phyloP scores from a whole-genome alignment of 2,329 filamentous ascomycete species.

The Fusarium zealandicum region DNA sequence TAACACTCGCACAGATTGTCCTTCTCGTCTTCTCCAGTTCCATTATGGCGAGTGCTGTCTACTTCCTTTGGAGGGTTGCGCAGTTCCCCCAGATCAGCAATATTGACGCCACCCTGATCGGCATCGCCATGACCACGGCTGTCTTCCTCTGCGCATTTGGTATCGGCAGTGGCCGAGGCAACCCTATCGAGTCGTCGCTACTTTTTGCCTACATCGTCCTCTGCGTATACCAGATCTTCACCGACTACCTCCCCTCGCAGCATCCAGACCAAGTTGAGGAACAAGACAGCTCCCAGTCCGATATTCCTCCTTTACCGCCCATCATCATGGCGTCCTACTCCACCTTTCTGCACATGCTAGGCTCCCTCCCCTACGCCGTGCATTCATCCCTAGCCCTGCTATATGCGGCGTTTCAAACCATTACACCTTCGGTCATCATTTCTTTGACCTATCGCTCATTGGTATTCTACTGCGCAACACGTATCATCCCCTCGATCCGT shows the following conservation, averaged over 20 bases:
- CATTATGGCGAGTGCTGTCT: conserved; percentile 90
- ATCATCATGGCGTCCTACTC: conserved; percentile 99
- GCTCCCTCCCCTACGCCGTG: conserved; percentile 81
- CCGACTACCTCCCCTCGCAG: conserved; percentile 91
- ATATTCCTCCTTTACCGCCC: conserved; percentile 94
- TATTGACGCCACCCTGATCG: conserved; percentile 90
- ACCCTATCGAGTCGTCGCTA: conserved; percentile 92
- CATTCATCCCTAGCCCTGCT: conserved; percentile 86
- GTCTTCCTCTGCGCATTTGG: conserved; percentile 94
- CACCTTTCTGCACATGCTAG: conserved; percentile 83
- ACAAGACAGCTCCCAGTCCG: conserved; percentile 68
- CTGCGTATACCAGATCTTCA: conserved; percentile 99
- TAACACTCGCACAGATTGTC: conserved; percentile 72
- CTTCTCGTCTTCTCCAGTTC: conserved; percentile 88
- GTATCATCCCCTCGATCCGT: conserved; percentile 92
- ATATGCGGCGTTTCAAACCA: conserved; percentile 90
- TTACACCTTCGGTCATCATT: conserved; percentile 94
- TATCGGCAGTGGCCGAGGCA: conserved; percentile 91
- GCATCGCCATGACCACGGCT: conserved; percentile 88
- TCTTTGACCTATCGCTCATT: conserved; percentile 92
- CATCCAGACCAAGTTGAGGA: conserved; percentile 61
- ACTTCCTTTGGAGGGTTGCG: conserved; percentile 95
- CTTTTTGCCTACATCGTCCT: conserved; percentile 98
- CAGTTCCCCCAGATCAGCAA: conserved; percentile 94
- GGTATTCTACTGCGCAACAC: conserved; percentile 92